A percentile compares a stretch with the other conserved stretches of the same genome.
phyloP scores from a whole-genome alignment of 1,284 basidiomycete genomes.

The Mycosarcoma maydis region DNA sequence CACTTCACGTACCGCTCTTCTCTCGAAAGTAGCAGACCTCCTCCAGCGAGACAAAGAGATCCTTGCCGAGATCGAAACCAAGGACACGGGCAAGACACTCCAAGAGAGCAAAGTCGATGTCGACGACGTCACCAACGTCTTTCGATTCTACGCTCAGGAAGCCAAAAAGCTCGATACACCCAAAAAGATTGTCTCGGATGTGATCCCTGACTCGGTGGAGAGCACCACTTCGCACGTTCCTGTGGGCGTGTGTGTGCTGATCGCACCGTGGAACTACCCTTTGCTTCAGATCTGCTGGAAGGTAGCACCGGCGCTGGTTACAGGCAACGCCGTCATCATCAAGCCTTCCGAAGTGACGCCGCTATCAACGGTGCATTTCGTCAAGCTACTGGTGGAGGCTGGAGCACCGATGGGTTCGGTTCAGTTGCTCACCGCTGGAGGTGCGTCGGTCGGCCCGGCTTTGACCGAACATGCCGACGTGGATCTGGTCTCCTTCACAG shows the following conservation, averaged over 20 bases:
- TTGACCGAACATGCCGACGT: constrained; percentile 61
- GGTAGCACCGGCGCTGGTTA: constrained; percentile 64
- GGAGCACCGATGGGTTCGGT: constrained; percentile 58
- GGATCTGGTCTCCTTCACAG: constrained; percentile 66
- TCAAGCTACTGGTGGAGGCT: constrained; percentile 61
- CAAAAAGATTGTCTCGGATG: constrained; percentile 54
- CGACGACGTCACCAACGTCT: constrained; percentile 65
- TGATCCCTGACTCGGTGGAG: constrained; percentile 56
- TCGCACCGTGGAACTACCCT: constrained; percentile 66
- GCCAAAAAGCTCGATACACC: constrained; percentile 58
- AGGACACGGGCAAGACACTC: constrained; percentile 65
- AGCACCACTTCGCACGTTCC: constrained; percentile 60
- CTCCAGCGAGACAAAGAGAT: constrained; percentile 58
- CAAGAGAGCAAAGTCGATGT: constrained; percentile 62
- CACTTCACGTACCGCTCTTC: constrained; percentile 45
- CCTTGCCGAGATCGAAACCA: constrained; percentile 61
- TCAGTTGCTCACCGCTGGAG: constrained; percentile 63
- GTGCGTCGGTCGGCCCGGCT: constrained; percentile 59
- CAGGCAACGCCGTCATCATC: constrained; percentile 65
- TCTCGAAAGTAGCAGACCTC: constrained; percentile 56
- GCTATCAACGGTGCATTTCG: constrained; percentile 63
- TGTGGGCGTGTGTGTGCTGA: constrained; percentile 65
- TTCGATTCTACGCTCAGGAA: constrained; percentile 65
- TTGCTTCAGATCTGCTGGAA: constrained; percentile 66
- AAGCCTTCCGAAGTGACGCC: constrained; percentile 67